phyloP scores from a whole-genome alignment of 2,329 filamentous ascomycete genomes.

The Alternaria panax region DNA sequence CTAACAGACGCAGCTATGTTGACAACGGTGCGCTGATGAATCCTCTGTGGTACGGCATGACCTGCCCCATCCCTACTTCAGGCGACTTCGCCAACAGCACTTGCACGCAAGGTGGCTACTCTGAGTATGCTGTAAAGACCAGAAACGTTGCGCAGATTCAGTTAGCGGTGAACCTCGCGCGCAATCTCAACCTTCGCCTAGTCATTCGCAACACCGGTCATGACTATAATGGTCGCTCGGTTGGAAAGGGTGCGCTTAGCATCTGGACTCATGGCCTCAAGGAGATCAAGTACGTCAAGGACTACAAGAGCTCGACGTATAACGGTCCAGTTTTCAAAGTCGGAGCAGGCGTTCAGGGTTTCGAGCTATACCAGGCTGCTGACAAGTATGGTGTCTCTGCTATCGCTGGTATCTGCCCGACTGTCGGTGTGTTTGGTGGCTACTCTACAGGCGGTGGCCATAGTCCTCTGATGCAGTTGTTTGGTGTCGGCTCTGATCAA shows the following conservation, averaged over 20 bases:
- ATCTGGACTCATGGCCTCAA: conserved; percentile 44
- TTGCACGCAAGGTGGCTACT: conserved; percentile 42
- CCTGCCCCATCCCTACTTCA: conserved; percentile 30
- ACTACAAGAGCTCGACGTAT: conserved; percentile 37
- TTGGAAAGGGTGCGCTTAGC: conserved; percentile 38
- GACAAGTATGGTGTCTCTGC: conserved; percentile 40
- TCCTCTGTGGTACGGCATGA: conserved; percentile 41
- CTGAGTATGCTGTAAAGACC: conserved; percentile 39
- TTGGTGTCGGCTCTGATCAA: conserved; percentile 49
- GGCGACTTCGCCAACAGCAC: conserved; percentile 28
- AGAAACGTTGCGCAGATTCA: conserved; percentile 43
- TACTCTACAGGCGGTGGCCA: conserved; percentile 61
- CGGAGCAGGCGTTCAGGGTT: conserved; percentile 43
- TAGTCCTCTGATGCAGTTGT: conserved; percentile 59
- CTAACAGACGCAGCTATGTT: conserved; percentile 23
- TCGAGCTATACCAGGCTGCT: conserved; percentile 40
- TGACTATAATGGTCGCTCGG: conserved; percentile 40
- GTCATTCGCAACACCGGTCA: conserved; percentile 45
- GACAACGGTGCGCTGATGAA: conserved; percentile 39
- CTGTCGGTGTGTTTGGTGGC: conserved; percentile 59
- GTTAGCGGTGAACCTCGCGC: conserved; percentile 44
- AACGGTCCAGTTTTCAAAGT: conserved; percentile 41
- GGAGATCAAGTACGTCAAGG: conserved; percentile 36
- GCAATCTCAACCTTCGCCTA: conserved; percentile 40
- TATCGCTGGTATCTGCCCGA: conserved; percentile 51